Conservation (phyloP, 139 green algal genomes). For the Limnomonas spitsbergensis region DNA sequence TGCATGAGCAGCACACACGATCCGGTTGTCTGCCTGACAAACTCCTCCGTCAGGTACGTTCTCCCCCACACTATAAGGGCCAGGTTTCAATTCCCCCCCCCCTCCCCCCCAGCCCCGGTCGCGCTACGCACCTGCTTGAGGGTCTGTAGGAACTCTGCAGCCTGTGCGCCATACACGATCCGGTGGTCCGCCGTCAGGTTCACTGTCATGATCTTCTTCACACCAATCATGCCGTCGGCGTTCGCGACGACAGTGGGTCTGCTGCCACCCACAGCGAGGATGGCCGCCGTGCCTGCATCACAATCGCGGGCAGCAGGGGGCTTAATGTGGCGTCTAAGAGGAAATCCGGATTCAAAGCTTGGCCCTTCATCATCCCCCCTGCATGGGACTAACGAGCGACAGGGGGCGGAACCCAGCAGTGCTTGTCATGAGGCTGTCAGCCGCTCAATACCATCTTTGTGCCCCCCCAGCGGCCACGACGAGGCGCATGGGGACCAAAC, state of each 20-base stretch:
- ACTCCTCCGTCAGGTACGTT: conserved; percentile 31
- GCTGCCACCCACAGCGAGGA: conserved; percentile 88
- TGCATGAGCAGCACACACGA: too few species aligned
- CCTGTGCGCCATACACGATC: conserved; percentile 92
- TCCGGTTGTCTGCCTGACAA: too few species aligned
- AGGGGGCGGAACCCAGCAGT: too few species aligned
- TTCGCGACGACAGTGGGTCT: conserved; percentile 87
- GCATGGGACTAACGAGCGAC: too few species aligned
- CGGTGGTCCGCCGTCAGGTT: conserved; percentile 97
- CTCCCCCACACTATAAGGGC: neutral
- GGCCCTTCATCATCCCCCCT: too few species aligned
- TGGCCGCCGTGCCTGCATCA: conserved; percentile 85
- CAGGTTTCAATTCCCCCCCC: neutral
- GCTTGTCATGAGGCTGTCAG: too few species aligned
- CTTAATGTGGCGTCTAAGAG: too few species aligned
- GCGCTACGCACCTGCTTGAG: conserved; percentile 64
- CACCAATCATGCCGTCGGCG: conserved; percentile 81
- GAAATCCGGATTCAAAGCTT: too few species aligned
- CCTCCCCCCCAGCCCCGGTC: neutral
- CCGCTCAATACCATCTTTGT: too few species aligned
- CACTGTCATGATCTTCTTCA: conserved; percentile 92
- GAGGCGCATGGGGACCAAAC: too few species aligned
- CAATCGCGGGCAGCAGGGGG: neutral
- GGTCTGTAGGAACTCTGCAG: conserved; percentile 91
- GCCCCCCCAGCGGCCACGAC: too few species aligned